These are phyloP conservation scores for Fusarium sulawesiense DNA, from an alignment of 2,329 filamentous ascomycete genomes.

Conservation along the genomic window DNA sequence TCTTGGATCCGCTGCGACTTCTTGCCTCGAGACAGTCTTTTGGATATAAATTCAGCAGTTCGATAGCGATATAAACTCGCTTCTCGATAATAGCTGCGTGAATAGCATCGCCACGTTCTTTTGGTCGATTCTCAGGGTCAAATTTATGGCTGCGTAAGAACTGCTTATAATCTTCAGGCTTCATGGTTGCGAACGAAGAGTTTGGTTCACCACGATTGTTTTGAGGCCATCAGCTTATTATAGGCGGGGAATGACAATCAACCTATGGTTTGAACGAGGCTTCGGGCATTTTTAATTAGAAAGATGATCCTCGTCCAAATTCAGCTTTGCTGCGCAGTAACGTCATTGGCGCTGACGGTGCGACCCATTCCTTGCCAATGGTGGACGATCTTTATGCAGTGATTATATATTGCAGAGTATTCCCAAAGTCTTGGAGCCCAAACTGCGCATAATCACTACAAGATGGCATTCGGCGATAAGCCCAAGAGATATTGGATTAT, in stretches of 20 bases:
- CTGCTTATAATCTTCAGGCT: neutral
- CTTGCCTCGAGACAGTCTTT: conserved; percentile 18
- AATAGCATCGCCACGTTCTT: conserved; percentile 7
- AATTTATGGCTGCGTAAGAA: conserved; percentile 1
- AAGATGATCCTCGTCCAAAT: neutral
- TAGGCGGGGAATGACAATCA: neutral
- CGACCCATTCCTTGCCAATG: neutral
- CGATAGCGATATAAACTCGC: neutral
- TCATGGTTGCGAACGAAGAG: neutral
- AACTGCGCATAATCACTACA: neutral
- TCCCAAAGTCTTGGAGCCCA: too few species aligned
- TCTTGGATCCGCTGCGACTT: neutral
- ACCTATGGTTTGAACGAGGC: neutral
- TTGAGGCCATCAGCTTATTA: too few species aligned
- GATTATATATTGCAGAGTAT: neutral
- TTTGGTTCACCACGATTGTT: neutral
- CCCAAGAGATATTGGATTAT: conserved; percentile 32
- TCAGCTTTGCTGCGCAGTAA: neutral
- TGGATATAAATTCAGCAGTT: conserved; percentile 18
- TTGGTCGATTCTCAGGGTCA: neutral
- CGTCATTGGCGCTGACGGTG: conserved; percentile 8
- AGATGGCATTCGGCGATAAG: conserved; percentile 23
- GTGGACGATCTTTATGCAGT: neutral
- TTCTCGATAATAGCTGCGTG: conserved; percentile 15
- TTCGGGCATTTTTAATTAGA: neutral